Conservation (phyloP, 2,329 filamentous ascomycete species). For the Akanthomyces dipterigenus region DNA sequence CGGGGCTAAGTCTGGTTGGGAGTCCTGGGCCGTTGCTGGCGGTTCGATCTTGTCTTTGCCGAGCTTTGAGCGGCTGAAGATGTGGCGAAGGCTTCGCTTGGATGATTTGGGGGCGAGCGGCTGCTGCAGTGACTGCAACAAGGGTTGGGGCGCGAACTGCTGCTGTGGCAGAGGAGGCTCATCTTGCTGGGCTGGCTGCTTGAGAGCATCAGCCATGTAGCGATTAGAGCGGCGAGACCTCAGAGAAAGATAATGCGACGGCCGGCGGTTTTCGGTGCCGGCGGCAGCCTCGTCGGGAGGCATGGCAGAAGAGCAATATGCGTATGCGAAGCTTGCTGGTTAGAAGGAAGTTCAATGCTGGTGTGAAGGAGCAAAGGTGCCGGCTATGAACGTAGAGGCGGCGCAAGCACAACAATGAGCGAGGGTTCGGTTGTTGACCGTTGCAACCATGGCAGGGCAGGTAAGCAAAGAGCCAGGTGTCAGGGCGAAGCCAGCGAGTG, state of each 20-base stretch:
- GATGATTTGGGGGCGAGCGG: not conserved
- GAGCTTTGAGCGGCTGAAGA: slow-evolving; percentile 13
- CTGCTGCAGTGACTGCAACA: not conserved
- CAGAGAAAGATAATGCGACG: slow-evolving; percentile 11
- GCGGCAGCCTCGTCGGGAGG: slow-evolving; percentile 6
- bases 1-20: not conserved
- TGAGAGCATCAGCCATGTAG: not conserved
- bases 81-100: slow-evolving; percentile 9
- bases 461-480: slow-evolving; percentile 4
- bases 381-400: not conserved
- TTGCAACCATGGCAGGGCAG: slow-evolving; percentile 6
- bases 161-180: not conserved
- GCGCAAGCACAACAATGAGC: slow-evolving; percentile 2
- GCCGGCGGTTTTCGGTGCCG: not conserved
- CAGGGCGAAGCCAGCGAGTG: not conserved
- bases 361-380: not conserved
- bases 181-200: not conserved
- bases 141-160: not conserved
- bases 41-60: not conserved
- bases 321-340: not conserved
- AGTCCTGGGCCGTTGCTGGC: not conserved
- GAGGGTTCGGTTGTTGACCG: slow-evolving; percentile 4
- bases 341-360: not conserved
- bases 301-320: not conserved
- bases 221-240: slow-evolving; percentile 10